phyloP scores from a whole-genome alignment of 2,329 filamentous ascomycete genomes.

The Hypocrella siamensis region DNA sequence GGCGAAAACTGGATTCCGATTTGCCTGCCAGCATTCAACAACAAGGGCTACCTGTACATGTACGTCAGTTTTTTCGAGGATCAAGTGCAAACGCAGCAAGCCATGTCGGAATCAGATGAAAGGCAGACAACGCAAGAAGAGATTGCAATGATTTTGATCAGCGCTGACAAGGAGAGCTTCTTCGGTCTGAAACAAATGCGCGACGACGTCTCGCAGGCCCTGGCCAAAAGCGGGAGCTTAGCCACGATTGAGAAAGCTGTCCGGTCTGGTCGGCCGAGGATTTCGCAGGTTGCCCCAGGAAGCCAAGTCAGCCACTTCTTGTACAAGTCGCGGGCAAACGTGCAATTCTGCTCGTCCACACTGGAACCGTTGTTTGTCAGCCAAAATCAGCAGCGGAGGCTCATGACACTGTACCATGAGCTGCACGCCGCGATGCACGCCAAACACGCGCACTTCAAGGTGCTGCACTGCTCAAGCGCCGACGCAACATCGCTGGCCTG shows the following conservation, averaged over 20 bases:
- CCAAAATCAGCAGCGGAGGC: conserved; percentile 46
- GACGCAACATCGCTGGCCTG: conserved; percentile 73
- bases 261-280: conserved; percentile 51
- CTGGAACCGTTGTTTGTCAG: conserved; percentile 51
- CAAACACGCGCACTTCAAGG: conserved; percentile 70
- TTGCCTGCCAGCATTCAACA: conserved; percentile 94
- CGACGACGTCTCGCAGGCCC: conserved; percentile 46
- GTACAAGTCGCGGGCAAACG: conserved; percentile 87
- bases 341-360: conserved; percentile 88
- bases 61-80: conserved; percentile 88
- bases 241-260: conserved; percentile 59
- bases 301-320: conserved; percentile 79
- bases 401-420: conserved; percentile 74
- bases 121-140: conserved; percentile 56
- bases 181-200: conserved; percentile 69
- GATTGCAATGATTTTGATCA: conserved; percentile 86
- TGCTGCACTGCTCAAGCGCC: conserved; percentile 64
- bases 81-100: conserved; percentile 23
- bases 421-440: conserved; percentile 76
- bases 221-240: conserved; percentile 63
- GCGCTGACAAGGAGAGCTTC: conserved; percentile 84
- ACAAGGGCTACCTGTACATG: conserved; percentile 93
- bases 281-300: conserved; percentile 64
- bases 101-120: conserved; percentile 32
- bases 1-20: conserved; percentile 97